These are phyloP conservation scores for Bryoerythrophyllum caledonicum DNA, from an alignment of 225 moss, liverwort and hornwort genomes.

Conservation along the genomic window DNA sequence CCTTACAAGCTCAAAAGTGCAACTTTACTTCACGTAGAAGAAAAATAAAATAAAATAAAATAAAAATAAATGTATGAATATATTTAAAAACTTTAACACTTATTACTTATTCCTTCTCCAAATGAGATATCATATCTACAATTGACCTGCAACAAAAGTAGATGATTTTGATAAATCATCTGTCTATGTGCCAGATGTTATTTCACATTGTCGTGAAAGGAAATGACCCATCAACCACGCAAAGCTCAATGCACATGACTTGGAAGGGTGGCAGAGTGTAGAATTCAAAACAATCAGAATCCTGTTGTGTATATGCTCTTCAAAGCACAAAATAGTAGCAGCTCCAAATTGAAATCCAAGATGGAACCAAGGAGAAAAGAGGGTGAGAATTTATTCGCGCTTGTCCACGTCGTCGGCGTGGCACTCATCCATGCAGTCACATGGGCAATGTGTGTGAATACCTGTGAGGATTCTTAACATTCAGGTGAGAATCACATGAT, in stretches of 20 bases:
- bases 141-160: too few relatives aligned
- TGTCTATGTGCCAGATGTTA: too few relatives aligned
- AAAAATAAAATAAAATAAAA: too few relatives aligned
- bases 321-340: neutral
- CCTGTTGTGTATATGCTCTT: neutral
- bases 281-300: neutral
- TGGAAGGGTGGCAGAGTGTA: neutral
- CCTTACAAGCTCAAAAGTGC: too few relatives aligned
- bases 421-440: neutral
- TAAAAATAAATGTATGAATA: too few relatives aligned
- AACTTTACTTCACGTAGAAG: too few relatives aligned
- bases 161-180: too few relatives aligned
- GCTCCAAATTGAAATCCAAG: neutral
- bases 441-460: slow-evolving; percentile 1
- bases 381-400: neutral
- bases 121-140: too few relatives aligned
- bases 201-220: too few relatives aligned
- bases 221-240: neutral
- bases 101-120: too few relatives aligned
- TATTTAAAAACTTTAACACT: too few relatives aligned
- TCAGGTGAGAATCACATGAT: slow-evolving; percentile 25
- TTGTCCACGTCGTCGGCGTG: neutral
- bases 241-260: neutral
- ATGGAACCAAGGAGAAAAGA: neutral
- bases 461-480: slow-evolving; percentile 4